Evolutionary conservation across 129 eudicot genomes (phyloP), one percentile per base, ranked within the genome.

Genomic region (Scalesia atractyloides): DNA sequence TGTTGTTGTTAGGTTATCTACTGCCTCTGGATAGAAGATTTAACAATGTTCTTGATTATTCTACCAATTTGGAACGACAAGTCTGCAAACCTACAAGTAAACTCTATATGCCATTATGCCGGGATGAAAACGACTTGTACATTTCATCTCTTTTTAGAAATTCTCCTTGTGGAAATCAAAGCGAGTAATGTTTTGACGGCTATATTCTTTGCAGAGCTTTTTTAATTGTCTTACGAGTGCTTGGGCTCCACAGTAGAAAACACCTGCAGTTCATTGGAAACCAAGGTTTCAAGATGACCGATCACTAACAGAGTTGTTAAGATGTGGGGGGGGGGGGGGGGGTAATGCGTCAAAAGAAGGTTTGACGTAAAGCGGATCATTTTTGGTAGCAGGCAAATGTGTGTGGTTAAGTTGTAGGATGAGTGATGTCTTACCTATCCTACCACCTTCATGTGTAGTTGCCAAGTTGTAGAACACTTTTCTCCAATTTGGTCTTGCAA

Each of bases 401-500:
- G 64, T 13, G 14, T 5, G 46, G 20, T 61, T 61, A 44, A 11
- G 44, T 33, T 5, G 11, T 37, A 20, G 58, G 60, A 58, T 11
- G 68, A 72, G 70, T 50, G 56, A 37, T 10, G 66, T 63, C 47
- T 77, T 84, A 93, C 98, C 98, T 5, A 93, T 85, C 47, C 87
- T 79, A 30, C 86, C 64, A 57, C 78, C 66, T 12, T 82, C 70
- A 66, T 90, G 96, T 5, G 72, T 66, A 47, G 36, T 69, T 20
- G 92, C 78, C 72, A 93, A 78, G 11, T 65, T 62, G 5, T 82
- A 12, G 75, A 93, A 93, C 51, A 93, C 95, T 72, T 87, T 93
- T 76, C 79, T 87, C 98, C 98, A 93, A 64, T 93, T 93, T 9
- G 98, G 98, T 76, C 98, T 84, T 68, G 98, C 88, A 70, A 93